Percentiles rank a stretch among this genome's conserved stretches.
Evolutionary conservation across 768 basidiomycete species (phyloP).

Genomic region (Asterophora parasitica): DNA sequence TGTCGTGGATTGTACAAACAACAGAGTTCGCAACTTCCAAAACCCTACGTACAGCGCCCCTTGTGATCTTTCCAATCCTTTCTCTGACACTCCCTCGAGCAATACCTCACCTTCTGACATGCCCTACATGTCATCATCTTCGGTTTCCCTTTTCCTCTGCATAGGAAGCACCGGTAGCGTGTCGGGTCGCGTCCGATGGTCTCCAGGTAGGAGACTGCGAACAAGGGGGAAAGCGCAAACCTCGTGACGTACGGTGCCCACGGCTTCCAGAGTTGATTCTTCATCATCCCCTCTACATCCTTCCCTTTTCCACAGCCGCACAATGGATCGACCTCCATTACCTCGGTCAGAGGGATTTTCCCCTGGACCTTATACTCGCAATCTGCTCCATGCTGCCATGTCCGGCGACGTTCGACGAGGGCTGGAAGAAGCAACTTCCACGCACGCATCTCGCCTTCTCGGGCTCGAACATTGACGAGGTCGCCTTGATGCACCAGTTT

Average conservation of each 20-base stretch:
- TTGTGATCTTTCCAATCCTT: constrained; percentile 29
- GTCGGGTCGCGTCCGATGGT: constrained; percentile 15
- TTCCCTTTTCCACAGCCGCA: constrained; percentile 54
- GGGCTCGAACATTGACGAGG: constrained; percentile 3
- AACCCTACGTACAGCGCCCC: neutral
- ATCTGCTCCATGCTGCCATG: constrained; percentile 40
- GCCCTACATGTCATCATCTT: constrained; percentile 20
- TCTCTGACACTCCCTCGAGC: constrained; percentile 31
- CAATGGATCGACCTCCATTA: constrained; percentile 35
- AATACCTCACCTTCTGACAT: constrained; percentile 30
- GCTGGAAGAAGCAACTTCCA: constrained; percentile 52
- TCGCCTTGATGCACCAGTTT: neutral
- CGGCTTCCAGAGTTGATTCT: constrained; percentile 28
- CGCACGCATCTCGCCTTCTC: constrained; percentile 30
- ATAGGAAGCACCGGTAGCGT: constrained; percentile 23
- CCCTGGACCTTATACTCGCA: constrained; percentile 42
- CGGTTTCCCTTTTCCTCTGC: constrained; percentile 23
- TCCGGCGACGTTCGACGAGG: constrained; percentile 48
- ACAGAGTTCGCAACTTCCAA: neutral
- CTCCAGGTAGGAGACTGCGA: constrained; percentile 47
- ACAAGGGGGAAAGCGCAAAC: constrained; percentile 49
- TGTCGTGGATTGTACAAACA: no score
- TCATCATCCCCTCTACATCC: constrained; percentile 33
- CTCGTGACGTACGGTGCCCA: constrained; percentile 43
- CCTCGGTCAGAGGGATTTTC: constrained; percentile 34